Percentiles rank a stretch among this genome's conserved stretches.
Evolutionary conservation across 192 early-diverging fungal species (phyloP).

Genomic region (Jimgerdemannia lactiflua): DNA sequence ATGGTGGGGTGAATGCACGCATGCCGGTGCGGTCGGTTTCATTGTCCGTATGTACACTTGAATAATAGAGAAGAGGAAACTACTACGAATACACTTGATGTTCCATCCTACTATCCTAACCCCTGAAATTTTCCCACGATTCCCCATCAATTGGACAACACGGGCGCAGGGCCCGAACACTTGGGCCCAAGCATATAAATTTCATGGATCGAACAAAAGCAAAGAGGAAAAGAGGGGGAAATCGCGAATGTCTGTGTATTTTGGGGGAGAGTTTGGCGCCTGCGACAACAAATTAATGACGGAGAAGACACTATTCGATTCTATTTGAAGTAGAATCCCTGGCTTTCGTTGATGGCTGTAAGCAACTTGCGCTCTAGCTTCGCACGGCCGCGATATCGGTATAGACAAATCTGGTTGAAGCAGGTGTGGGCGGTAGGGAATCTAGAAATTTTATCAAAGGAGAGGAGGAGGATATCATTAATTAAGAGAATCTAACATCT

Average conservation of each 20-base stretch:
- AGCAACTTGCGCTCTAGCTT: slow-evolving; percentile 67
- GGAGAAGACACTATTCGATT: not conserved
- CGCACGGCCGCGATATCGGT: slow-evolving; percentile 64
- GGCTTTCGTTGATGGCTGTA: slow-evolving; percentile 75
- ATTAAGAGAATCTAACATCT: not conserved
- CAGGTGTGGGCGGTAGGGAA: slow-evolving; percentile 93
- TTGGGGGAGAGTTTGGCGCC: not conserved
- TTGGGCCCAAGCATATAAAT: no score
- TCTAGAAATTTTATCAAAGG: slow-evolving; percentile 30
- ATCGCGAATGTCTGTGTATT: not conserved
- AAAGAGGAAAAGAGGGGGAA: no score
- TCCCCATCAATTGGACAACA: no score
- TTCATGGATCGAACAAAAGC: no score
- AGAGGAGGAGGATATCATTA: slow-evolving; percentile 1
- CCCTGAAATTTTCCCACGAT: no score
- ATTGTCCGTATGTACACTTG: not conserved
- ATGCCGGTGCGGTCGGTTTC: not conserved
- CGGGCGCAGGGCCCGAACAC: no score
- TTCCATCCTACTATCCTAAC: no score
- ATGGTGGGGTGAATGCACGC: no score
- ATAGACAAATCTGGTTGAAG: slow-evolving; percentile 89
- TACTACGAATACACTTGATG: no score
- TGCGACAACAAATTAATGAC: not conserved
- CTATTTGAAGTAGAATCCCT: slow-evolving; percentile 74
- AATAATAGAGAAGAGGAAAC: not conserved